A percentile compares a stretch with the other conserved stretches of the same genome.
These are phyloP conservation scores for Xenosphaeropsis pyriputrescens DNA, from an alignment of 2,329 filamentous ascomycete genomes.

Conservation along the genomic window DNA sequence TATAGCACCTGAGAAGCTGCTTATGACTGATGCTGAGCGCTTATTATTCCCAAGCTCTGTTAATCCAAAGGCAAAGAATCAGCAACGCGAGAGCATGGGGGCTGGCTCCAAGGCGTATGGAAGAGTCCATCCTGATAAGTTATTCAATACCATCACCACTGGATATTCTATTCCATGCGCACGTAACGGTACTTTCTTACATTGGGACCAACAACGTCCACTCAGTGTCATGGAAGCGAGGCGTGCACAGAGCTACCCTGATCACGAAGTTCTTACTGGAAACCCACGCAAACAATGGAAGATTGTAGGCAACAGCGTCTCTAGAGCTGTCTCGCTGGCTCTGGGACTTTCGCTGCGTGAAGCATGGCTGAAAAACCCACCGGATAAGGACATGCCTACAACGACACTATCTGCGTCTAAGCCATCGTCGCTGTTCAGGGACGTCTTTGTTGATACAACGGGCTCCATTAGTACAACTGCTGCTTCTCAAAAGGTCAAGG, in stretches of 20 bases:
- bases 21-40: slow-evolving; percentile 24
- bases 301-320: slow-evolving; percentile 66
- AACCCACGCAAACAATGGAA: slow-evolving; percentile 37
- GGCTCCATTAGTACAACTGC: no score
- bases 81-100: slow-evolving; percentile 5
- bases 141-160: slow-evolving; percentile 53
- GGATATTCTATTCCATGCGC: slow-evolving; percentile 32
- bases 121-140: slow-evolving; percentile 31
- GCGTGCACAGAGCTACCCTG: slow-evolving; percentile 54
- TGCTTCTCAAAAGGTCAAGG: no score
- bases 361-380: slow-evolving; percentile 26
- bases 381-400: not conserved
- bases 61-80: slow-evolving; percentile 8
- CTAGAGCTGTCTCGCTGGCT: slow-evolving; percentile 50
- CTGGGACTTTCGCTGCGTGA: slow-evolving; percentile 49
- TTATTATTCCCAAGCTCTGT: slow-evolving; percentile 21
- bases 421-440: no score
- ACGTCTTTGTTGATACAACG: no score
- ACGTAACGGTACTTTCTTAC: slow-evolving; percentile 37
- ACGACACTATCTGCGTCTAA: no score
- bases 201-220: slow-evolving; percentile 50
- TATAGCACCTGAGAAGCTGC: slow-evolving; percentile 1
- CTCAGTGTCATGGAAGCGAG: slow-evolving; percentile 52
- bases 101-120: slow-evolving; percentile 25
- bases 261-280: slow-evolving; percentile 57